Evolutionary conservation across 176 grass and related monocot species (phyloP), one percentile per base, ranked within the genome.

Genomic region (Avena insularis): DNA sequence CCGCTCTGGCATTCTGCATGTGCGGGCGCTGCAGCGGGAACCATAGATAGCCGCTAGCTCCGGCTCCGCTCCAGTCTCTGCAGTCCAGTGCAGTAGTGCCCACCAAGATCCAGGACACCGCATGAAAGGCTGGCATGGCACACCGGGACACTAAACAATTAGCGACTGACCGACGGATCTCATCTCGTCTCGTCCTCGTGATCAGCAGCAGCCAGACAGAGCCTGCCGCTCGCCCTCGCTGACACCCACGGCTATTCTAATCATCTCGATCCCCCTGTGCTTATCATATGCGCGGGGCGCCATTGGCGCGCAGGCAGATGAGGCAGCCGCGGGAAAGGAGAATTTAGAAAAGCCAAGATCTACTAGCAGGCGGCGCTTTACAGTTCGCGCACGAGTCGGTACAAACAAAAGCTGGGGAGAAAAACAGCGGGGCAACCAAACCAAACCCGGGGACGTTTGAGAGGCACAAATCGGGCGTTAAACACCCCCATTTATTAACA

Each of bases 201-300:
- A n/a, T n/a, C 60, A 1, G 27, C 61, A 64, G 43, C 23, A 64
- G 43, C 23, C n/a, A 62, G n/a, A 1, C 58, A 23, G 36, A 19
- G 6, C 35, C 36, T 7, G 17, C 13, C 66, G 43, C 19, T 50
- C 38, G 55, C 8, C 11, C 69, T 29, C 83, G 8, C 86, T 82
- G 86, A 88, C 90, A 81, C 90, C 82, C 86, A 57, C 6, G 16
- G 21, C 43, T 88, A 64, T 78, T 88, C 21, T 78, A 91, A 72
- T 72, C 23, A 2, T 17, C 3, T 1, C 23, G 72, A 51, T 75
- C 72, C 71, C 21, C 1, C 1, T 0, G 20, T 0, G 1, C 19
- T 73, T 47, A 73, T 48, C 70, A 19, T 53, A 50, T n/a, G 61
- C 58, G 78, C 31, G 31, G 31, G 31, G 31, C 31, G 31, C 31